Conservation (phyloP, 2,329 filamentous ascomycete species). For the Ascochyta clinopodiicola region DNA sequence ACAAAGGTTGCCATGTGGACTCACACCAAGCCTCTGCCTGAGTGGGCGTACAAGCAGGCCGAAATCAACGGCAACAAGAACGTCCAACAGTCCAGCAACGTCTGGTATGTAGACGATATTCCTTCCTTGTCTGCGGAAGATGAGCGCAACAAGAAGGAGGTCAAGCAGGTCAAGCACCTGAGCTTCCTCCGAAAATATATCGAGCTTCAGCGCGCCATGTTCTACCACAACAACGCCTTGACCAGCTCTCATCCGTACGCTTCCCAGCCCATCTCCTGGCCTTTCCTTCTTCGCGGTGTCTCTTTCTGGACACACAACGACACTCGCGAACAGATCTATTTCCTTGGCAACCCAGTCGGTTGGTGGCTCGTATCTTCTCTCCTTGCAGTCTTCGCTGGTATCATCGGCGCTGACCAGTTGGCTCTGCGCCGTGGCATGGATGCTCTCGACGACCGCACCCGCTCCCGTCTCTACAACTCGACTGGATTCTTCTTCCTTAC, state of each 20-base stretch:
- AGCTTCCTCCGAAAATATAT: conserved; percentile 95
- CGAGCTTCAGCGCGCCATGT: conserved; percentile 97
- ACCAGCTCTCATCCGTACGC: conserved; percentile 97
- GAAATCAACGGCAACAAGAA: conserved; percentile 99
- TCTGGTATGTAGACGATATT: conserved; percentile 93
- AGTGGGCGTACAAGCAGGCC: conserved; percentile 96
- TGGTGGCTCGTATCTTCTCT: conserved; percentile 97
- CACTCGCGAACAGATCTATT: conserved; percentile 96
- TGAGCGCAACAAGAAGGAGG: conserved; percentile 75
- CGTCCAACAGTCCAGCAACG: conserved; percentile 83
- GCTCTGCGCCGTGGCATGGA: conserved; percentile 92
- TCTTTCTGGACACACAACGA: conserved; percentile 99
- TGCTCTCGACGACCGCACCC: conserved; percentile 91
- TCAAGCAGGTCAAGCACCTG: conserved; percentile 79
- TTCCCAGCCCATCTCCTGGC: conserved; percentile 95
- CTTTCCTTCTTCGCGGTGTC: conserved; percentile 93
- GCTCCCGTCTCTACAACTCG: conserved; percentile 94
- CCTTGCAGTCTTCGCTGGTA: conserved; percentile 90
- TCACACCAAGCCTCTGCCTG: conserved; percentile 90
- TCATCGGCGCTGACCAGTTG: conserved; percentile 90
- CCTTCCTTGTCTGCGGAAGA: conserved; percentile 76
- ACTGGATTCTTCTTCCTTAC: conserved; percentile 99
- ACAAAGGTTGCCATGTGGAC: conserved; percentile 99
- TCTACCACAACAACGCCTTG: conserved; percentile 98
- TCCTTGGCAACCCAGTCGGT: conserved; percentile 93